Conservation (phyloP, 345 rosid species). For the Cardamine resedifolia region DNA sequence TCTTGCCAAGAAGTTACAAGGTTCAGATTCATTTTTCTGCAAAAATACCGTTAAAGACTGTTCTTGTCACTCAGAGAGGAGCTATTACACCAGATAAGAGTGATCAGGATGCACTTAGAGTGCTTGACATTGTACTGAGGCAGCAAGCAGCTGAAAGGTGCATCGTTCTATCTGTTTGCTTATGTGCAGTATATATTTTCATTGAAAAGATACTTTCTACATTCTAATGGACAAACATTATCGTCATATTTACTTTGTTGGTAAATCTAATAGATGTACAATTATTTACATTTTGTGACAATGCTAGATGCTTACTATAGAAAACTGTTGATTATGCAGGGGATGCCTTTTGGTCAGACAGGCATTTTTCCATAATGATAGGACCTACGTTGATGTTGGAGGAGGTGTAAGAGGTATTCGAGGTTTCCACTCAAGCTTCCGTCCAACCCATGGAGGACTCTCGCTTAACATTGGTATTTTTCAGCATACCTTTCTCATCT, state of each 20-base stretch:
- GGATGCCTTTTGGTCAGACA: slow-evolving; percentile 88
- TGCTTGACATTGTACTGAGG: slow-evolving; percentile 73
- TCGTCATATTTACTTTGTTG: slow-evolving; percentile 8
- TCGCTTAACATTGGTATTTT: slow-evolving; percentile 75
- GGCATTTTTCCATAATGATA: slow-evolving; percentile 66
- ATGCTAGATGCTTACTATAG: slow-evolving; percentile 18
- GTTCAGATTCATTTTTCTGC: slow-evolving; percentile 61
- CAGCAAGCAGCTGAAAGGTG: slow-evolving; percentile 83
- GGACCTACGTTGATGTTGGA: slow-evolving; percentile 56
- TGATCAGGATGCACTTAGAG: slow-evolving; percentile 74
- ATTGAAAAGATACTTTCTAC: neutral
- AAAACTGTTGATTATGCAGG: slow-evolving; percentile 43
- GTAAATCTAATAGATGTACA: slow-evolving; percentile 1
- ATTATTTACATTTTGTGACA: slow-evolving; percentile 9
- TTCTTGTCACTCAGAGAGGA: slow-evolving; percentile 51
- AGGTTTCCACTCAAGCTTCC: slow-evolving; percentile 89
- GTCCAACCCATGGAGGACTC: slow-evolving; percentile 79
- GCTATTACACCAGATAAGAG: slow-evolving; percentile 40
- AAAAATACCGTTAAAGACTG: slow-evolving; percentile 58
- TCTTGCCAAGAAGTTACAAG: slow-evolving; percentile 52
- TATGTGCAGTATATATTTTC: slow-evolving; percentile 5
- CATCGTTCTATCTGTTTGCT: neutral
- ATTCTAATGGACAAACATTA: neutral
- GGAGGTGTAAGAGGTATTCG: slow-evolving; percentile 65
- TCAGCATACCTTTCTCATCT: slow-evolving; percentile 12